A percentile compares a stretch with the other conserved stretches of the same genome.
Evolutionary conservation across 805 yeast genomes (phyloP).

Genomic region (Diddensiella transvaalensis): DNA sequence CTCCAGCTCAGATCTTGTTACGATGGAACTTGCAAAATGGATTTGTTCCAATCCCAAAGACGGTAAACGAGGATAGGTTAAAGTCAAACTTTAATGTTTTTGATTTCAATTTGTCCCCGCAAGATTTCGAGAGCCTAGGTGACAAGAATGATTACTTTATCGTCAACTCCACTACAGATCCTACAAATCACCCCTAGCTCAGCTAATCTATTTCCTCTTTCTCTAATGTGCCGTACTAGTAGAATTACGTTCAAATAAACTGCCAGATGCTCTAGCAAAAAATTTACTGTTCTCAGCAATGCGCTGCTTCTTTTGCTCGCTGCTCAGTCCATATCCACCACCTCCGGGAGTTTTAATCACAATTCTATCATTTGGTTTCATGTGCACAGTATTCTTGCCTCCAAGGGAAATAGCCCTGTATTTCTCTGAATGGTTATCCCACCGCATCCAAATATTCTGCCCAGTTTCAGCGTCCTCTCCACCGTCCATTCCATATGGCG

Average conservation of each 20-base stretch:
- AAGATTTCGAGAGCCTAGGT: constrained; percentile 40
- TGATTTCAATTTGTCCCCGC: constrained; percentile 42
- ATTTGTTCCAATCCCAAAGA: constrained; percentile 64
- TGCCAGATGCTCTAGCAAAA: constrained; percentile 20
- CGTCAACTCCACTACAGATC: constrained; percentile 13
- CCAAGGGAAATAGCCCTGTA: constrained; percentile 46
- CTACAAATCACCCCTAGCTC: constrained; percentile 9
- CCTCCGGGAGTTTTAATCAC: constrained; percentile 80
- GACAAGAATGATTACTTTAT: constrained; percentile 24
- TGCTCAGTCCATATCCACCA: constrained; percentile 62
- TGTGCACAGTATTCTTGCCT: constrained; percentile 63
- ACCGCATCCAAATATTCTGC: constrained; percentile 43
- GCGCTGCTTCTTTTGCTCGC: background rate
- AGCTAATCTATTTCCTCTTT: background rate
- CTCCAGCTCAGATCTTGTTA: constrained; percentile 61
- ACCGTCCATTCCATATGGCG: constrained; percentile 85
- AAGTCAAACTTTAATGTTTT: constrained; percentile 51
- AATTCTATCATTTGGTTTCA: constrained; percentile 61
- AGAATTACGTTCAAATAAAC: constrained; percentile 14
- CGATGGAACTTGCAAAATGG: constrained; percentile 76
- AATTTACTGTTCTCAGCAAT: constrained; percentile 7
- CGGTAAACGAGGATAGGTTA: constrained; percentile 50
- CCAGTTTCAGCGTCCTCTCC: constrained; percentile 79
- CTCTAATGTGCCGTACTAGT: constrained; percentile 2
- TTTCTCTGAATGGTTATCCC: constrained; percentile 31